Conservation (phyloP, 345 rosid genomes). For the Triadica sebifera region DNA sequence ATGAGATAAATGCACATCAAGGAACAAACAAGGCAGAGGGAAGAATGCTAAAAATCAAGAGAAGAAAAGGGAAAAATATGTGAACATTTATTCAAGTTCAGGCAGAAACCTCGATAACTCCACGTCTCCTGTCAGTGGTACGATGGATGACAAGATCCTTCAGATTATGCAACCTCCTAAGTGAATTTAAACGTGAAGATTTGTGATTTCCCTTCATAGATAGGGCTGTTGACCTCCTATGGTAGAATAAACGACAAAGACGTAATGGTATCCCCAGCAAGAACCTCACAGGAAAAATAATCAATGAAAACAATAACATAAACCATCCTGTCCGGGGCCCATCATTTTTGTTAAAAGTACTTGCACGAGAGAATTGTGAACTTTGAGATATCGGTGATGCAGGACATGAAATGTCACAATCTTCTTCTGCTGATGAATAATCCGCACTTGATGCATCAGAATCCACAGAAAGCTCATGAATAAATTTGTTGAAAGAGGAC, state of each 20-base stretch:
- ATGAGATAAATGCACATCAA: constrained; percentile 9
- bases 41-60: background rate
- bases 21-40: background rate
- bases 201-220: constrained; percentile 33
- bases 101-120: constrained; percentile 82
- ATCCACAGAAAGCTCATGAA: constrained; percentile 81
- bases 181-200: constrained; percentile 32
- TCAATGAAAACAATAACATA: constrained; percentile 51
- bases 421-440: constrained; percentile 81
- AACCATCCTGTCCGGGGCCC: constrained; percentile 52
- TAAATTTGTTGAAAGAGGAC: constrained; percentile 88
- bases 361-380: constrained; percentile 62
- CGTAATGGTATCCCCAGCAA: constrained; percentile 49
- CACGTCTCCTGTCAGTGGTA: constrained; percentile 86
- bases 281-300: constrained; percentile 58
- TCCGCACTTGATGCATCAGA: constrained; percentile 70
- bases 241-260: constrained; percentile 40
- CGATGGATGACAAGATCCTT: constrained; percentile 72
- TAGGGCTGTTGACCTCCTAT: constrained; percentile 33
- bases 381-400: constrained; percentile 68
- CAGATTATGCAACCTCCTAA: constrained; percentile 41
- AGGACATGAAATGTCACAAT: constrained; percentile 52
- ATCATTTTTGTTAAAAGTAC: constrained; percentile 37
- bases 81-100: constrained; percentile 7
- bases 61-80: constrained; percentile 7